A percentile compares a stretch with the other conserved stretches of the same genome.
Evolutionary conservation across 306 rosid genomes (phyloP).

Genomic region (Ziziphus jujuba): DNA sequence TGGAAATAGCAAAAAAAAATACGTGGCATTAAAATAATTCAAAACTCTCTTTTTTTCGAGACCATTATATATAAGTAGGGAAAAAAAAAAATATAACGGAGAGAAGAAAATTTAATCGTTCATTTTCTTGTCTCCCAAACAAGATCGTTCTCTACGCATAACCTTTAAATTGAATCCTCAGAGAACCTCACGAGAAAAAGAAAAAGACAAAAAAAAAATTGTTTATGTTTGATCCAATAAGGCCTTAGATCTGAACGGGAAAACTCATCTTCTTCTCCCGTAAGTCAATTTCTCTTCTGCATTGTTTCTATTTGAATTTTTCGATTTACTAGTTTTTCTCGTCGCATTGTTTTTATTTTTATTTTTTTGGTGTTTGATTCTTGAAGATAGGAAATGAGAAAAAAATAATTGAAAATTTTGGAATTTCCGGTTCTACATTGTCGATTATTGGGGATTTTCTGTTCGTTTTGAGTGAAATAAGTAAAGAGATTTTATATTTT

Average conservation of each 20-base stretch:
- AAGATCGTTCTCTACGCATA: constrained; percentile 9
- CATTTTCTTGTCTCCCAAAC: constrained; percentile 41
- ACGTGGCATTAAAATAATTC: too few relatives aligned
- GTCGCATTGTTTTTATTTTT: neutral
- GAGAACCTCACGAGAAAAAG: too few relatives aligned
- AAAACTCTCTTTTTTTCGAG: neutral
- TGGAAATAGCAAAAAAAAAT: too few relatives aligned
- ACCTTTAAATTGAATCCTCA: neutral
- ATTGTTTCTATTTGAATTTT: neutral
- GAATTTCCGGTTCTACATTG: neutral
- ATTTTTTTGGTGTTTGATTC: constrained; percentile 11
- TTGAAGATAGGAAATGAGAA: neutral
- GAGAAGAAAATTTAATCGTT: constrained; percentile 3
- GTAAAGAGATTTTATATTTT: neutral
- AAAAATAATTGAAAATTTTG: neutral
- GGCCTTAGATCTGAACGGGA: constrained; percentile 48
- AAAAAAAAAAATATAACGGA: constrained; percentile 1
- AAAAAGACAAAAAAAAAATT: neutral
- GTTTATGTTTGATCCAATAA: constrained; percentile 26
- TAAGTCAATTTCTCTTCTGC: constrained; percentile 7
- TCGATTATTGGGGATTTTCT: neutral
- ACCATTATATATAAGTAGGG: too few relatives aligned
- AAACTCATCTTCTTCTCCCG: constrained; percentile 16
- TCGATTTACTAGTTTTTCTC: constrained; percentile 19
- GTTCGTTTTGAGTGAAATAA: neutral